phyloP scores from a whole-genome alignment of 352 stramenopile genomes.

The Pythium phragmiticola region DNA sequence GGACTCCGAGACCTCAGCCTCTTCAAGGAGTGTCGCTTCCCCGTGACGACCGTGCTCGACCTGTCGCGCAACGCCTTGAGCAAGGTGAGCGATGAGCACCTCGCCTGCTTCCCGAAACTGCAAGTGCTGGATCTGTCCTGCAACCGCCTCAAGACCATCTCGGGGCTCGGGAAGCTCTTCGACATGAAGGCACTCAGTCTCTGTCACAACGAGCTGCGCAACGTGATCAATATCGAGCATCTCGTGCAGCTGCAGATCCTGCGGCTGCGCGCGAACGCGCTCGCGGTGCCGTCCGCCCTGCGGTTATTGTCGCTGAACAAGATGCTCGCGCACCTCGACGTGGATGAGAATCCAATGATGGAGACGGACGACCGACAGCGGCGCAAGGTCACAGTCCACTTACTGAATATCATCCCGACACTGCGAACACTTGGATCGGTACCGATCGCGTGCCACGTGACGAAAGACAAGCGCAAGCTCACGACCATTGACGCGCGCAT shows the following conservation, averaged over 20 bases:
- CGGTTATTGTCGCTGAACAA: constrained; percentile 77
- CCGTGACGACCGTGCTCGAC: constrained; percentile 49
- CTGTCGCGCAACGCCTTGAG: constrained; percentile 60
- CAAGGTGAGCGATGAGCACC: constrained; percentile 50
- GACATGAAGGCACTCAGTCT: constrained; percentile 64
- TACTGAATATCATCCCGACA: constrained; percentile 73
- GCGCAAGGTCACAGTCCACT: constrained; percentile 69
- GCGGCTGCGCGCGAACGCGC: constrained; percentile 47
- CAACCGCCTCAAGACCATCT: constrained; percentile 60
- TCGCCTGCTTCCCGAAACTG: constrained; percentile 57
- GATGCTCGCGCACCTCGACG: constrained; percentile 56
- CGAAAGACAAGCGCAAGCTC: constrained; percentile 60
- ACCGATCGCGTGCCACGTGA: constrained; percentile 30
- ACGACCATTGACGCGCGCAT: constrained; percentile 12
- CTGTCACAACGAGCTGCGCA: constrained; percentile 53
- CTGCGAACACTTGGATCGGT: constrained; percentile 63
- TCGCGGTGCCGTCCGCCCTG: constrained; percentile 48
- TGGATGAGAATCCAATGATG: constrained; percentile 76
- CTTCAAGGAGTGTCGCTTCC: constrained; percentile 72
- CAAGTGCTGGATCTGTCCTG: constrained; percentile 60
- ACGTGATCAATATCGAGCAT: constrained; percentile 76
- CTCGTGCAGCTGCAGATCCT: constrained; percentile 60
- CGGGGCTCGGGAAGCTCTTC: constrained; percentile 50
- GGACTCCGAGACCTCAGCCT: constrained; percentile 43
- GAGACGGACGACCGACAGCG: constrained; percentile 62